Base-by-base conservation (phyloP, 805 yeast species). In the Myxozyma kluyveri region DNA sequence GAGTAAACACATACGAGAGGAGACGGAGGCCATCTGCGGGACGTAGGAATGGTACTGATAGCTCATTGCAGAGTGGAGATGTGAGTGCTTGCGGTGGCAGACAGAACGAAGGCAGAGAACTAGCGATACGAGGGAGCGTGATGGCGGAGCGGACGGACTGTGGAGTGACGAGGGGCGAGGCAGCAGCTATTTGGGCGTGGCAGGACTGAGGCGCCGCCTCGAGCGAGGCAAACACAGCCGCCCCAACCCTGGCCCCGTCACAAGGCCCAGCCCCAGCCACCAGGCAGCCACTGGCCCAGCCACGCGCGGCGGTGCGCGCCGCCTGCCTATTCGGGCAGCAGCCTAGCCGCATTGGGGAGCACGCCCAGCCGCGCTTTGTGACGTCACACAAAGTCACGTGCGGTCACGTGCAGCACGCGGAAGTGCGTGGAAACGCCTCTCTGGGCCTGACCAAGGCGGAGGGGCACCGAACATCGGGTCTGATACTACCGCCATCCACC, bases 1-100 rank as follows among this genome's bases (percentile, higher is more conserved):
- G 4, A 45, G 32, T 29, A 24, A 21, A 27, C 29, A 42, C 50
- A 42, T 38, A 47, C 50, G 47, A 38, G 37, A 29, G n/a, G 42
- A 32, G 24, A 21, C 31, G 31, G 44, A 22, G 32, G 41, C 41
- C 37, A 22, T 36, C 35, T 32, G 23, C 5, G 48, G 43, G 23
- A 44, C 44, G 43, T 49, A 54, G 19, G 38, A 32, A 23, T 54
- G 54, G 37, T 45, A 49, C n/a, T 38, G 44, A 23, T 49, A 54
- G 42, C 54, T 50, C 57, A 54, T 54, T 24, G 49, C 35, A 4
- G 35, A 26, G 21, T 10, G 19, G 47, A n/a, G 47, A 18, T 33
- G 19, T 21, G 27, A 21, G 27, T 39, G 7, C 31, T 12, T 12
- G 7, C 9, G 10, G 32, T 31, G 23, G 22, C 32, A 24, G 17